phyloP scores from a whole-genome alignment of 352 stramenopile genomes.

The Pythium scleroteichum region DNA sequence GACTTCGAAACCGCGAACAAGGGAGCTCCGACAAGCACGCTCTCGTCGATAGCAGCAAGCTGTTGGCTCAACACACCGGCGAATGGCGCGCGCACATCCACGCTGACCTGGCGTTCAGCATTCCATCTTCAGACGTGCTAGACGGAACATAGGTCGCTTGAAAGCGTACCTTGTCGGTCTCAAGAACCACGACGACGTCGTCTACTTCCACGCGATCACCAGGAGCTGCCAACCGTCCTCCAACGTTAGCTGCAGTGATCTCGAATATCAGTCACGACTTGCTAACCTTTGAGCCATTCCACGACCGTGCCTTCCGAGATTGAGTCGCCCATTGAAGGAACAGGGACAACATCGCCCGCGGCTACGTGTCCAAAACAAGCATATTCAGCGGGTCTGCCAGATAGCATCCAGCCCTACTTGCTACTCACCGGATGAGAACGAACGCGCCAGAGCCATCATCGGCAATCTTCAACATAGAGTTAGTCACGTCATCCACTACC shows the following conservation, averaged over 20 bases:
- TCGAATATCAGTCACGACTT: not conserved
- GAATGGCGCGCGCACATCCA: constrained; percentile 91
- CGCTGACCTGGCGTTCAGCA: constrained; percentile 20
- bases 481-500: constrained; percentile 21
- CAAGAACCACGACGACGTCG: constrained; percentile 97
- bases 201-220: constrained; percentile 95
- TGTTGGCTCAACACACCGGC: constrained; percentile 91
- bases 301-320: constrained; percentile 99
- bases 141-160: not conserved
- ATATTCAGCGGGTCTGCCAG: not conserved
- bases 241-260: not conserved
- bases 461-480: constrained; percentile 21
- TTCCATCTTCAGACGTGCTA: not conserved
- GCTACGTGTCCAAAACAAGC: constrained; percentile 1
- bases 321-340: constrained; percentile 93
- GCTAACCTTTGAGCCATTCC: constrained; percentile 91
- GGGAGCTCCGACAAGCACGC: constrained; percentile 93
- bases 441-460: constrained; percentile 28
- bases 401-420: not conserved
- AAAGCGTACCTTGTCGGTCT: constrained; percentile 97
- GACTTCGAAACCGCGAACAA: constrained; percentile 86
- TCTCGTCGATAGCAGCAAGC: constrained; percentile 93
- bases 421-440: constrained; percentile 52
- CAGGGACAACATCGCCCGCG: constrained; percentile 57
- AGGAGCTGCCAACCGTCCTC: constrained; percentile 36